Evolutionary conservation across 2,329 filamentous ascomycete species (phyloP).

Genomic region (Elsinoe necatrix): DNA sequence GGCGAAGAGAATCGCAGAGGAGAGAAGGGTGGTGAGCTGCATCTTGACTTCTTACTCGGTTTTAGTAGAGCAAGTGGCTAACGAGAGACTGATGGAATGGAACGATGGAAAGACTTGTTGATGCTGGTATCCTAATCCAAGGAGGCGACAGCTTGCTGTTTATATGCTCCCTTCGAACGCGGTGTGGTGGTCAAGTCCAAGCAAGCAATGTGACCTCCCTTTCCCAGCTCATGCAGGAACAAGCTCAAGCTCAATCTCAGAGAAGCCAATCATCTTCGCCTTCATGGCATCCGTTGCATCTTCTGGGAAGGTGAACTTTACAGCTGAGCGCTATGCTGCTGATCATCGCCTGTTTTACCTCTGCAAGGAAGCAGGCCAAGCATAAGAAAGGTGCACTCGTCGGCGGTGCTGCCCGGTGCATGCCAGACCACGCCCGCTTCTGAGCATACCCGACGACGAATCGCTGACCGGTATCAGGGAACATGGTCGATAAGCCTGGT

Average conservation of each 20-base stretch:
- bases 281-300: not conserved
- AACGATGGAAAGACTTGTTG: not conserved
- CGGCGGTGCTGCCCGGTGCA: not conserved
- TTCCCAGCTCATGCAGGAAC: not conserved
- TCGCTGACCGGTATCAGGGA: not conserved
- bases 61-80: constrained; percentile 12
- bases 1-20: constrained; percentile 25
- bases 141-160: not conserved
- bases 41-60: constrained; percentile 25
- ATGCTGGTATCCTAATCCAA: not conserved
- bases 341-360: not conserved
- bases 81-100: not conserved
- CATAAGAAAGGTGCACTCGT: not conserved
- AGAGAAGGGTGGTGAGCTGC: constrained; percentile 20
- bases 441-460: not conserved
- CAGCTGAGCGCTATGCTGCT: not conserved
- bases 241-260: not conserved
- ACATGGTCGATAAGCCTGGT: constrained; percentile 7
- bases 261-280: not conserved
- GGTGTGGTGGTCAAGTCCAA: not conserved
- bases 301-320: not conserved
- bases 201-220: not conserved
- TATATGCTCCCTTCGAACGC: not conserved
- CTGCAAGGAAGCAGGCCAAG: not conserved
- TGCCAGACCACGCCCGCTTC: too few relatives aligned